These are phyloP conservation scores for Naegleria fowleri DNA, from an alignment of 208 protist genomes.

Conservation along the genomic window DNA sequence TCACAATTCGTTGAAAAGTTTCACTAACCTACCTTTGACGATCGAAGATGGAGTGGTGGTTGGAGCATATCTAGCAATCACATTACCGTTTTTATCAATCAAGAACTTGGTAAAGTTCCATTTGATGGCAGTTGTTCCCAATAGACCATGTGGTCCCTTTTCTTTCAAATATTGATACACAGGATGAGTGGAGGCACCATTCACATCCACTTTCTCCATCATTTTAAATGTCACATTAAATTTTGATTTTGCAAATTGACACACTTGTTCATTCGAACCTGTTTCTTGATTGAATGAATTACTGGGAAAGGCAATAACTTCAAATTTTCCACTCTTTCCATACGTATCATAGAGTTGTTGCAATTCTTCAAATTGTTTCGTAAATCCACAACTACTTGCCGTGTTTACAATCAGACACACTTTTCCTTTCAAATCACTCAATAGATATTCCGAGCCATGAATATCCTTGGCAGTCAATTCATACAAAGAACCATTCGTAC, in stretches of 20 bases:
- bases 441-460: too few species aligned
- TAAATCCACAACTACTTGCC: not conserved
- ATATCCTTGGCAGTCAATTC: too few species aligned
- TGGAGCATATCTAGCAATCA: not conserved
- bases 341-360: constrained; percentile 73
- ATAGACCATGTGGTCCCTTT: constrained; percentile 38
- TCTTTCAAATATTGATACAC: constrained; percentile 73
- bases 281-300: constrained; percentile 79
- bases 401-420: not conserved
- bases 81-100: not conserved
- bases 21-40: constrained; percentile 21
- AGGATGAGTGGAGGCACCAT: constrained; percentile 64
- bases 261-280: constrained; percentile 63
- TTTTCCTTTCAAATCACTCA: not conserved
- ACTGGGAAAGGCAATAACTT: constrained; percentile 79
- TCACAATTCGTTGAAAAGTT: too few species aligned
- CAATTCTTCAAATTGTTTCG: not conserved
- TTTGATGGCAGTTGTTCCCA: not conserved
- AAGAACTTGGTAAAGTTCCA: not conserved
- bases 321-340: constrained; percentile 62
- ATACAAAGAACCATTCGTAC: too few species aligned
- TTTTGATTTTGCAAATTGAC: constrained; percentile 56
- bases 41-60: not conserved
- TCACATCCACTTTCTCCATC: constrained; percentile 79
- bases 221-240: constrained; percentile 73